phyloP scores from a whole-genome alignment of 495 filamentous ascomycete genomes.

The Xylaria nigripes region DNA sequence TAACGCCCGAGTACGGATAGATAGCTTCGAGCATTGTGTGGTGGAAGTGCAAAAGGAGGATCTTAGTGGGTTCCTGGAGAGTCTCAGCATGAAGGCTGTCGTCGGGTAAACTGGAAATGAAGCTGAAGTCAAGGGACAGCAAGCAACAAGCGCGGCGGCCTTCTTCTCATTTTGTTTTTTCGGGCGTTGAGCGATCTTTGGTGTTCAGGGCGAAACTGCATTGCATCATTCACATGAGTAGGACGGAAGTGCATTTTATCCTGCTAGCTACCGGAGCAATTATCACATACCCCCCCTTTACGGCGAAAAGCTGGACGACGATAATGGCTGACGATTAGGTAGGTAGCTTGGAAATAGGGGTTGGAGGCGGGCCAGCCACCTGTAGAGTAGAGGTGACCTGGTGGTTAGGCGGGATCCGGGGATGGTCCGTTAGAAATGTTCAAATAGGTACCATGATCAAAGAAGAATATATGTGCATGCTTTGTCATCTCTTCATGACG shows the following conservation, averaged over 20 bases:
- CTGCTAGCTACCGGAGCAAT: background rate
- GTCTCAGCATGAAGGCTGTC: constrained; percentile 83
- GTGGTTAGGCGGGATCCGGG: background rate
- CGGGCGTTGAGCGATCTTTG: constrained; percentile 8
- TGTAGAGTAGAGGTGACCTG: background rate
- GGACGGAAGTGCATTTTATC: background rate
- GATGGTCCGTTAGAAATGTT: background rate
- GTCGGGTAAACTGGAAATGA: too few species aligned
- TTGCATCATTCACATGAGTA: constrained; percentile 7
- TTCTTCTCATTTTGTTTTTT: background rate
- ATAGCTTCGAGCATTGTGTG: constrained; percentile 95
- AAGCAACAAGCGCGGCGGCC: background rate
- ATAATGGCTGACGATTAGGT: constrained; percentile 9
- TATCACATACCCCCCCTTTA: constrained; percentile 3
- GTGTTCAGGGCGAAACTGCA: constrained; percentile 6
- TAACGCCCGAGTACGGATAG: constrained; percentile 79
- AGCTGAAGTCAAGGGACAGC: background rate
- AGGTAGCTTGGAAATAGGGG: constrained; percentile 1
- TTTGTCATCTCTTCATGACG: background rate
- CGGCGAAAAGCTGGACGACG: background rate
- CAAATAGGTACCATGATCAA: constrained; percentile 6
- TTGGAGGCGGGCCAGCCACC: background rate
- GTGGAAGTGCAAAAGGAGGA: constrained; percentile 96
- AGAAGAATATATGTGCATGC: constrained; percentile 8
- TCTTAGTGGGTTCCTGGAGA: constrained; percentile 82